Evolutionary conservation across 306 rosid genomes (phyloP).

Genomic region (Prosopis cineraria): DNA sequence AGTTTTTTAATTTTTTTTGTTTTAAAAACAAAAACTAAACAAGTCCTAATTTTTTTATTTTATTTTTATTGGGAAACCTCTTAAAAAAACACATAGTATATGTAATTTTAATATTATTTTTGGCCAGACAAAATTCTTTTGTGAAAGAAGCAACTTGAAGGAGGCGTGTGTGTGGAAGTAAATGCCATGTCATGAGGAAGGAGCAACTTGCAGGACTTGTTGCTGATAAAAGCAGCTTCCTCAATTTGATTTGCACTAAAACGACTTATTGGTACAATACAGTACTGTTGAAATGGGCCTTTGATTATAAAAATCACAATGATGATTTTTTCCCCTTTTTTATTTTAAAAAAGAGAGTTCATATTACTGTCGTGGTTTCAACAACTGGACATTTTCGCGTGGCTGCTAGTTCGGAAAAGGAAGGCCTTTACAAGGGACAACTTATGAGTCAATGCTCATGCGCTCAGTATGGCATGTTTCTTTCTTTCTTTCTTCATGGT

Average conservation of each 20-base stretch:
- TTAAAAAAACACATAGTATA: not conserved
- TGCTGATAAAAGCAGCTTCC: conserved; percentile 23
- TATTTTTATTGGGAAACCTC: not conserved
- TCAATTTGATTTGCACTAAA: not conserved
- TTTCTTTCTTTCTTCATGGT: not conserved
- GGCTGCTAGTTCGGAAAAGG: not conserved
- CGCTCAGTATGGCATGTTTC: not conserved
- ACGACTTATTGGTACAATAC: not conserved
- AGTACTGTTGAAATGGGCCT: conserved; percentile 17
- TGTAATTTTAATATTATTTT: not conserved
- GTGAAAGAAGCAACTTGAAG: conserved; percentile 31
- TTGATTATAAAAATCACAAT: not conserved
- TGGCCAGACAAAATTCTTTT: not conserved
- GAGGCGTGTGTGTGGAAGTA: conserved; percentile 48
- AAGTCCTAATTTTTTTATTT: no score
- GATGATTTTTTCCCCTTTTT: not conserved
- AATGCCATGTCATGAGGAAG: conserved; percentile 29
- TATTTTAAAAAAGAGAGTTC: not conserved
- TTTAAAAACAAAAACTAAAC: no score
- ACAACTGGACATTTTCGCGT: not conserved
- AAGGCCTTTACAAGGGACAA: not conserved
- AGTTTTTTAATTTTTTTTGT: no score
- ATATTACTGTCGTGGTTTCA: not conserved
- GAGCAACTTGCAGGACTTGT: conserved; percentile 24
- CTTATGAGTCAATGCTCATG: not conserved